Percentiles rank a stretch among this genome's conserved stretches.
Conservation (phyloP, 2,329 filamentous ascomycete species). For the Capronia americana region DNA sequence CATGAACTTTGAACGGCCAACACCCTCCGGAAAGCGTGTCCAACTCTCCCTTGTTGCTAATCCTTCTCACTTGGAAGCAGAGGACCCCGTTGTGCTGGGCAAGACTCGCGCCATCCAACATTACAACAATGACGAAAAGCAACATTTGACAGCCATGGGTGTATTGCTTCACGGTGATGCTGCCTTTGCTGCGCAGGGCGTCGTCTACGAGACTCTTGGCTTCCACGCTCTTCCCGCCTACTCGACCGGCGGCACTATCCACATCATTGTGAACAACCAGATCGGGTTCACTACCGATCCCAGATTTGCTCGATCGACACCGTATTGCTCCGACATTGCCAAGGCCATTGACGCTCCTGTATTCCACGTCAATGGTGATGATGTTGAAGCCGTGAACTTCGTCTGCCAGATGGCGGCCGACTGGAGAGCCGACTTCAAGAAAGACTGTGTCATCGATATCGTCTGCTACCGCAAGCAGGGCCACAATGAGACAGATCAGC, state of each 20-base stretch:
- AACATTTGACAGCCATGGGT: conserved; percentile 89
- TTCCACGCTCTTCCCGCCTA: conserved; percentile 96
- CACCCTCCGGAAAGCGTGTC: conserved; percentile 97
- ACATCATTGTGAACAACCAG: conserved; percentile 99
- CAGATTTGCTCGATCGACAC: conserved; percentile 93
- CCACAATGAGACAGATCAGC: conserved; percentile 99
- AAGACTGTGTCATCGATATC: conserved; percentile 96
- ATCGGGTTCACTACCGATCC: conserved; percentile 99
- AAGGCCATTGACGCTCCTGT: conserved; percentile 98
- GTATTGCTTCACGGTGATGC: conserved; percentile 97
- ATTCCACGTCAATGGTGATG: conserved; percentile 98
- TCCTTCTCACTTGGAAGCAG: conserved; percentile 95
- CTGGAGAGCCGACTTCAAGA: conserved; percentile 98
- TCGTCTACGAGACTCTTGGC: conserved; percentile 98
- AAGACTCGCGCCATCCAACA: conserved; percentile 98
- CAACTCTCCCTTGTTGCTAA: conserved; percentile 98
- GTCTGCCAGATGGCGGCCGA: conserved; percentile 96
- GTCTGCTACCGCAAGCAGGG: conserved; percentile 99
- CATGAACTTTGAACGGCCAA: conserved; percentile 99
- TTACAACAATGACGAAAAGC: conserved; percentile 95
- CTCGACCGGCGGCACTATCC: conserved; percentile 95
- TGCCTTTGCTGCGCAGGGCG: conserved; percentile 92
- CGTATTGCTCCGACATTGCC: conserved; percentile 98
- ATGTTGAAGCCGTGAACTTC: conserved; percentile 98
- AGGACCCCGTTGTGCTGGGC: conserved; percentile 95